Base-by-base conservation (phyloP, 2,329 filamentous ascomycete species). In the Nigrospora sphaerica region DNA sequence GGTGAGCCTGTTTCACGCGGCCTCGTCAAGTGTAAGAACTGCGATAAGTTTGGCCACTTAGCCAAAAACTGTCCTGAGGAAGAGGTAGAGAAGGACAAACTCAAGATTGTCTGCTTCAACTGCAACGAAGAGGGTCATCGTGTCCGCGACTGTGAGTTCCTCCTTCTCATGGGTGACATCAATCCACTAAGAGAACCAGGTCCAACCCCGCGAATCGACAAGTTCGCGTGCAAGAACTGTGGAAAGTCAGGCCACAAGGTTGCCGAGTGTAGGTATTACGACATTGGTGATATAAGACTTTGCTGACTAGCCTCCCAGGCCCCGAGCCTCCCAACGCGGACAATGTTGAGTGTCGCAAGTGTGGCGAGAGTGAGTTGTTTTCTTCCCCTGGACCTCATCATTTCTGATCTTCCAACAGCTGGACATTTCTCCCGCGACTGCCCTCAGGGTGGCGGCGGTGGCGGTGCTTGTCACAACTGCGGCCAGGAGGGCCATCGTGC, bases 181-280 rank as follows among this genome's bases (percentile, higher is more conserved):
- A 47, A 32, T 36, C 14, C 6, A 44, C 11, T 28, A 10, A 28
- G 2, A 2, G 10, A 28, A 47, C 7, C 38, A 80, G 79, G 80
- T 56, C 73, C 77, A 4, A 64, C 70, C n/a, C 77, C 79, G 19
- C 78, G 85, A 42, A 65, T 79, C 31, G 78, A 85, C 67, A 81
- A 72, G 47, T 82, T 76, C 53, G 80, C 79, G 9, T 87, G 84
- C 74, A 79, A 75, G 60, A 87, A 87, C 60, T 87, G 83, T 68
- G 78, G 73, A 9, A 63, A 80, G 63, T 64, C 65, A 18, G 77
- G 76, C 14, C 77, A 81, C 57, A 71, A 64, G 48, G 65, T 62
- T 18, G 57, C 67, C 6, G 75, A 80, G 0, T 81, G 76, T 68
- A 64, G 59, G 67, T 64, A 31, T 59, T 61, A 10, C 59, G 42